Evolutionary conservation across 208 protist genomes (phyloP).

Genomic region (Leishmania turanica): DNA sequence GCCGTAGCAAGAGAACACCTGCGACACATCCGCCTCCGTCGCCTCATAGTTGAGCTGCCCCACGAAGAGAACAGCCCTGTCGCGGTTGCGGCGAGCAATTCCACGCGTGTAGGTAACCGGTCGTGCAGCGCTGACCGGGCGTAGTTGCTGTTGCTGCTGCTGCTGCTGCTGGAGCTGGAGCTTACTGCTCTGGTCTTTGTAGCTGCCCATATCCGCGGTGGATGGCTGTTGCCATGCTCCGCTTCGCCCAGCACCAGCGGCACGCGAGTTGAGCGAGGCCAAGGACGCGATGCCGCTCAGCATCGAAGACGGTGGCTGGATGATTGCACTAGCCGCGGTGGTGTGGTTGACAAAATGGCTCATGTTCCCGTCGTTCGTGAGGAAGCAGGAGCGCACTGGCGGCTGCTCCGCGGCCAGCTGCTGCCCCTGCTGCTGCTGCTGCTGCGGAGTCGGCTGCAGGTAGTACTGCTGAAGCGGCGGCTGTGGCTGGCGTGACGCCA

Average conservation of each 20-base stretch:
- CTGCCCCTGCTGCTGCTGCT: neutral
- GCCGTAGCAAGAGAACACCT: constrained; percentile 76
- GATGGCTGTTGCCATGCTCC: neutral
- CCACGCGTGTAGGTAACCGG: neutral
- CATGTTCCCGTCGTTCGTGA: neutral
- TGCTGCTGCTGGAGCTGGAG: neutral
- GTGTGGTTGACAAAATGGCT: neutral
- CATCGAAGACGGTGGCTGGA: neutral
- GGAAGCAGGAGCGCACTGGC: neutral
- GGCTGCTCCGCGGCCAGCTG: neutral
- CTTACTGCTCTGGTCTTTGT: neutral
- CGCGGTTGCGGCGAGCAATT: constrained; percentile 37
- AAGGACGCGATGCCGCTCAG: neutral
- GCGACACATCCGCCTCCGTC: constrained; percentile 56
- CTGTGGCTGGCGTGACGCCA: neutral
- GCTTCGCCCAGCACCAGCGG: neutral
- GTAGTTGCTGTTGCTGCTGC: neutral
- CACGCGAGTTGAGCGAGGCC: neutral
- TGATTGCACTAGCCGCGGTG: no score
- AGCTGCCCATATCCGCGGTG: neutral
- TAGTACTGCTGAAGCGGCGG: neutral
- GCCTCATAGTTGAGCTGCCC: constrained; percentile 76
- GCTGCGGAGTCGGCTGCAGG: neutral
- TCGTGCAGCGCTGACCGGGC: neutral
- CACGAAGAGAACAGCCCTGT: constrained; percentile 59